A percentile compares a stretch with the other conserved stretches of the same genome.
These are phyloP conservation scores for Phaeosphaeria sp. DNA, from an alignment of 2,329 filamentous ascomycete genomes.

Conservation along the genomic window DNA sequence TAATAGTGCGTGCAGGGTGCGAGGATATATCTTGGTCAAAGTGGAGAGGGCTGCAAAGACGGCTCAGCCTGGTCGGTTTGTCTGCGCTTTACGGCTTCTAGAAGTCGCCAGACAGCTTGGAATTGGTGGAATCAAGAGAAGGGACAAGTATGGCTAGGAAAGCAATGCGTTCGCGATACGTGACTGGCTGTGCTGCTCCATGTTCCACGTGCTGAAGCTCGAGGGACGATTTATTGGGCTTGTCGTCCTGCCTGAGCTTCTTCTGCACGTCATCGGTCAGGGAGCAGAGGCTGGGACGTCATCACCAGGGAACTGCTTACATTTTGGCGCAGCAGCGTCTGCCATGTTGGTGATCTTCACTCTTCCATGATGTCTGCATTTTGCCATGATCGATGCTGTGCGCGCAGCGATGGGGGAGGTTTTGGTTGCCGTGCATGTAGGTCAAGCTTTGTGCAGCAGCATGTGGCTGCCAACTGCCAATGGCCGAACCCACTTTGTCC, in stretches of 20 bases:
- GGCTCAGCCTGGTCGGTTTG: conserved; percentile 22
- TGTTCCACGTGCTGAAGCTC: conserved; percentile 8
- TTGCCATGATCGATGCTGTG: background rate
- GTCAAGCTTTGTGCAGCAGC: background rate
- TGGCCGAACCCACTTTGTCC: conserved; percentile 17
- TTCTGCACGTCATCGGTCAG: conserved; percentile 5
- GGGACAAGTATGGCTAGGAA: conserved; percentile 12
- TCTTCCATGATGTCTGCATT: background rate
- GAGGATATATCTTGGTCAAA: conserved; percentile 8
- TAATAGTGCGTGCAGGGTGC: conserved; percentile 7
- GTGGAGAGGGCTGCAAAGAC: conserved; percentile 14
- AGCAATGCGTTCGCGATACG: conserved; percentile 8
- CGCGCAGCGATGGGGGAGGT: background rate
- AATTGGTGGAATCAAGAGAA: conserved; percentile 4
- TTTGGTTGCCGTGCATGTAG: conserved; percentile 3
- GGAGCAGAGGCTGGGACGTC: background rate
- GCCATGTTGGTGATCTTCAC: background rate
- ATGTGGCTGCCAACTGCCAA: background rate
- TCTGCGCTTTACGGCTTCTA: conserved; percentile 20
- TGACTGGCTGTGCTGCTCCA: conserved; percentile 13
- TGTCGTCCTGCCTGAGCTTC: conserved; percentile 2
- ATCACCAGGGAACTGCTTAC: background rate
- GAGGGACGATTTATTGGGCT: background rate
- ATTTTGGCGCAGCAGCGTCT: background rate
- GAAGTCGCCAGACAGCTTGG: conserved; percentile 16